Conservation (phyloP, 176 grass and related monocot species). For the Alloteropsis semialata region DNA sequence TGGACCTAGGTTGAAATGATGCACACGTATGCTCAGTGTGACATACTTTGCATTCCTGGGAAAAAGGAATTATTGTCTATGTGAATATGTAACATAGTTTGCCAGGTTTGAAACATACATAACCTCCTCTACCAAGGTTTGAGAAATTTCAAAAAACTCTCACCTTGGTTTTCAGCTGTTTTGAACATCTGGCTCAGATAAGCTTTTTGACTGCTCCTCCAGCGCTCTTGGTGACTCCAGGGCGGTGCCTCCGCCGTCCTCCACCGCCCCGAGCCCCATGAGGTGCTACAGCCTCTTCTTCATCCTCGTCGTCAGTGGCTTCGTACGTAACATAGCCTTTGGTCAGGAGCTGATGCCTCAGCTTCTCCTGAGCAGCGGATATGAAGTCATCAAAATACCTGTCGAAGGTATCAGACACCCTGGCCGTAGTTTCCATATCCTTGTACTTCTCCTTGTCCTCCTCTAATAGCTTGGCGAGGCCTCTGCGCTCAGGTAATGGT, state of each 20-base stretch:
- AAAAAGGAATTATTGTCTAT: too few species aligned
- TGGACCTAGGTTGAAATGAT: too few species aligned
- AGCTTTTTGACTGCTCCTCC: not conserved
- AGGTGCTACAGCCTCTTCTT: too few species aligned
- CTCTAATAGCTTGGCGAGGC: not conserved
- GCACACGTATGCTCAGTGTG: too few species aligned
- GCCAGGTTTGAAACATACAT: too few species aligned
- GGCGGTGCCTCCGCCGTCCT: not conserved
- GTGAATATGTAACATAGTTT: too few species aligned
- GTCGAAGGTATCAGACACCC: fast-evolving
- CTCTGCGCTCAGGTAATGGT: not conserved
- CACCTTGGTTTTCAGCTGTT: not conserved
- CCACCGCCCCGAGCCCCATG: not conserved
- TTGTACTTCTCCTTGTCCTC: not conserved
- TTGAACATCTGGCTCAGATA: not conserved
- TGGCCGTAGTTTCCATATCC: not conserved
- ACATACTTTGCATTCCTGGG: too few species aligned
- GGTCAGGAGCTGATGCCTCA: not conserved
- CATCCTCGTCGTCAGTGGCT: not conserved
- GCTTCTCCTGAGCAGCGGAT: not conserved
- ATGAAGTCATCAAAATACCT: not conserved
- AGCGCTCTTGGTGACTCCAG: not conserved
- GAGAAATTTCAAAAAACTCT: not conserved
- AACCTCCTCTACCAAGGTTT: not conserved
- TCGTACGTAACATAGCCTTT: not conserved